Percentiles rank a stretch among this genome's conserved stretches.
Evolutionary conservation across 2,329 filamentous ascomycete species (phyloP).

Genomic region (Trematosphaeria pertusa): DNA sequence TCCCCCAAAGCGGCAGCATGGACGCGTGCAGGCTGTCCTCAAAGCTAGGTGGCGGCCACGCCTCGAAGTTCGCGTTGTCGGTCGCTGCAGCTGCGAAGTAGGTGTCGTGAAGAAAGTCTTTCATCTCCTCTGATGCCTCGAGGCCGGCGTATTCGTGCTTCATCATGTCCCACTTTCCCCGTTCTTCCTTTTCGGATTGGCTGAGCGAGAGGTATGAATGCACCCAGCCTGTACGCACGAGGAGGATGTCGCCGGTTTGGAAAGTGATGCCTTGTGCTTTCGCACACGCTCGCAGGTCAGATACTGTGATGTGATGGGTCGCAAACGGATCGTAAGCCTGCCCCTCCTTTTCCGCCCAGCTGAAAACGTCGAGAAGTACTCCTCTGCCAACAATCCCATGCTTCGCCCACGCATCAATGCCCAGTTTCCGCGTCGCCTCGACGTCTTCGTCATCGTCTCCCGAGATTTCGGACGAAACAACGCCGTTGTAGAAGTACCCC

Average conservation of each 20-base stretch:
- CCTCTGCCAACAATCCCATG: slow-evolving; percentile 64
- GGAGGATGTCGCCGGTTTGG: slow-evolving; percentile 37
- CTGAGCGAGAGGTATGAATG: slow-evolving; percentile 21
- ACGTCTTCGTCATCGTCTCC: slow-evolving; percentile 26
- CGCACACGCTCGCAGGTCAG: slow-evolving; percentile 27
- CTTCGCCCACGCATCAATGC: slow-evolving; percentile 55
- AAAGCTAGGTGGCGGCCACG: slow-evolving; percentile 23
- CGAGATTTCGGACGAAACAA: slow-evolving; percentile 34
- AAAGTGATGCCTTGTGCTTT: slow-evolving; percentile 23
- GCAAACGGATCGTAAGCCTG: slow-evolving; percentile 33
- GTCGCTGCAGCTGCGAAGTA: slow-evolving; percentile 37
- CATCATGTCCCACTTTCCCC: slow-evolving; percentile 15
- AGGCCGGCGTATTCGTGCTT: slow-evolving; percentile 56
- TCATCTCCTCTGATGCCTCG: slow-evolving; percentile 86
- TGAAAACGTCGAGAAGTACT: slow-evolving; percentile 61
- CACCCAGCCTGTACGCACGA: slow-evolving; percentile 39
- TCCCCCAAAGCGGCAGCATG: slow-evolving; percentile 38
- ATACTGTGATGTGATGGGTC: slow-evolving; percentile 21
- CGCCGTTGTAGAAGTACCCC: slow-evolving; percentile 40
- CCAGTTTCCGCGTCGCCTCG: slow-evolving; percentile 28
- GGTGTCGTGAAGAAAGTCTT: slow-evolving; percentile 82
- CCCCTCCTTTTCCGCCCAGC: slow-evolving; percentile 21
- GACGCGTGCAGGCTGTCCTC: slow-evolving; percentile 29
- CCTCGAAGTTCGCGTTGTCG: slow-evolving; percentile 46
- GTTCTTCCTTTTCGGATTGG: slow-evolving; percentile 9